A percentile compares a stretch with the other conserved stretches of the same genome.
Conservation (phyloP, 2,329 filamentous ascomycete genomes). For the Beauveria brongniartii region DNA sequence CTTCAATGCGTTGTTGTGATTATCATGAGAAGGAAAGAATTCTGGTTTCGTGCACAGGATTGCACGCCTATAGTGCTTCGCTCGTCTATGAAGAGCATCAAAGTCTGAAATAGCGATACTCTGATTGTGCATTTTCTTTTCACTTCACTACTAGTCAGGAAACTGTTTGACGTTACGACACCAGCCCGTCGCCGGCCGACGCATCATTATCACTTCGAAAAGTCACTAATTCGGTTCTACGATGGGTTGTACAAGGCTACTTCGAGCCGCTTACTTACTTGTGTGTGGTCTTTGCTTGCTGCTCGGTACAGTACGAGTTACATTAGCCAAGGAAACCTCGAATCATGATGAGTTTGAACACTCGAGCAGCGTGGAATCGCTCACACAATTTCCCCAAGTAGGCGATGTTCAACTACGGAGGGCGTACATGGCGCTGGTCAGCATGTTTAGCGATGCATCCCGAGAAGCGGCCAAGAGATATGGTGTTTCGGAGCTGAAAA, state of each 20-base stretch:
- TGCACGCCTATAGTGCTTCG: background rate
- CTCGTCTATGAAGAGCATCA: background rate
- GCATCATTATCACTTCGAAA: background rate
- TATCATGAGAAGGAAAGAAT: background rate
- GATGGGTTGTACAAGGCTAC: background rate
- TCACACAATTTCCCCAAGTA: background rate
- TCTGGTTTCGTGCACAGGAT: background rate
- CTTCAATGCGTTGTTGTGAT: background rate
- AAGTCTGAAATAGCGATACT: background rate
- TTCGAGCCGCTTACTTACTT: background rate
- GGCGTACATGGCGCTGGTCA: conserved; percentile 13
- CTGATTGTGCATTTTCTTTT: background rate
- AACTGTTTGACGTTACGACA: background rate
- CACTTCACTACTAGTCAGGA: background rate
- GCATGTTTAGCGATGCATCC: conserved; percentile 14
- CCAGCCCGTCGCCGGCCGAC: background rate
- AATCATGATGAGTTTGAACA: background rate
- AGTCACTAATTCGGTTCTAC: background rate
- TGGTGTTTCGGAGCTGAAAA: conserved; percentile 10
- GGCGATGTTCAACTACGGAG: conserved; percentile 10
- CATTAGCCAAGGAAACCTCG: background rate
- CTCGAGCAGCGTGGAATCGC: background rate
- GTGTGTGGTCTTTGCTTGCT: background rate
- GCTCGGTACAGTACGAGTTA: background rate
- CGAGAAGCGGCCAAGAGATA: conserved; percentile 9